Conservation (phyloP, 148 eudicot species). For the Nyssa sinensis region DNA sequence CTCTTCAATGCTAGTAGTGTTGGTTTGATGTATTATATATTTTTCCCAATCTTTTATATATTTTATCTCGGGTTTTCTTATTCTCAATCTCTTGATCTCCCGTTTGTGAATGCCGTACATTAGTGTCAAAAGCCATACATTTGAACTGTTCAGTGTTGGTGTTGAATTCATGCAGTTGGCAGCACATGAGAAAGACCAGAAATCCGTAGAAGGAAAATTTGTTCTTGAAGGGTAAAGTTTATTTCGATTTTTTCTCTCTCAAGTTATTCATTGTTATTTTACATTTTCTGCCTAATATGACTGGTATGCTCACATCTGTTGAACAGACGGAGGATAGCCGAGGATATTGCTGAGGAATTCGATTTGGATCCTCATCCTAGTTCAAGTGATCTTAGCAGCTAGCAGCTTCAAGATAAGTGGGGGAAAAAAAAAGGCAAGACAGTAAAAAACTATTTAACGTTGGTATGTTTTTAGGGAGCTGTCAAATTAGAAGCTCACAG, state of each 20-base stretch:
- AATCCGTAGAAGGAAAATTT: slow-evolving; percentile 63
- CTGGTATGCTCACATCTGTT: not conserved
- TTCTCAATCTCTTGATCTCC: not conserved
- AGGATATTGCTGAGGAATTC: slow-evolving; percentile 32
- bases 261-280: not conserved
- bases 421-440: not conserved
- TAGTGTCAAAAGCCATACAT: too few species aligned
- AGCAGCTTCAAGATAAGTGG: not conserved
- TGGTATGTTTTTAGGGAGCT: too few species aligned
- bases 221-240: slow-evolving; percentile 53
- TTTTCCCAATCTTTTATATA: too few species aligned
- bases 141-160: not conserved
- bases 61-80: too few species aligned
- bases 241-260: not conserved
- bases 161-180: slow-evolving; percentile 24
- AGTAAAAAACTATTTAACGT: not conserved
- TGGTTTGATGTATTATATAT: too few species aligned
- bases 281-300: not conserved
- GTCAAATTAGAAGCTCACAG: too few species aligned
- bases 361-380: slow-evolving; percentile 28
- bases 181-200: slow-evolving; percentile 46
- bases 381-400: slow-evolving; percentile 32
- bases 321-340: slow-evolving; percentile 42
- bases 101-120: too few species aligned
- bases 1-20: too few species aligned